Conservation (phyloP, 2,329 filamentous ascomycete species). For the Penicillium sp. region DNA sequence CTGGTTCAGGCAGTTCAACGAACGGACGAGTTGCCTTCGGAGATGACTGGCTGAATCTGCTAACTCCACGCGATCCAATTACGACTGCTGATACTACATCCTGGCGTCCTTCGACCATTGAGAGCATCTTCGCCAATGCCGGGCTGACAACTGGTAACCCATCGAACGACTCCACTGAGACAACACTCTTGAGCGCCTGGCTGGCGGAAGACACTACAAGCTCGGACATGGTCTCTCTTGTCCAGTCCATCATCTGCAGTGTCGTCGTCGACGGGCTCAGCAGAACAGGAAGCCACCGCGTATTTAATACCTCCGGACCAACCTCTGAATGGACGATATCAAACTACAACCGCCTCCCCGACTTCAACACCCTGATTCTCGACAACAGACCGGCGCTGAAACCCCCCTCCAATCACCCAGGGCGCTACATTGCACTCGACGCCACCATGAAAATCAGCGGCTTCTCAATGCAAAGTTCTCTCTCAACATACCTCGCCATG, state of each 20-base stretch:
- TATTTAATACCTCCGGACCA: constrained; percentile 8
- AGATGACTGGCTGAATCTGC: constrained; percentile 6
- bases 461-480: constrained; percentile 12
- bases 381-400: constrained; percentile 9
- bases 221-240: constrained; percentile 6
- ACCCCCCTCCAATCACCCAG: background rate
- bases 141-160: background rate
- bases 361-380: constrained; percentile 9
- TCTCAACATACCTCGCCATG: constrained; percentile 13
- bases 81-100: background rate
- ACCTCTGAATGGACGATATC: background rate
- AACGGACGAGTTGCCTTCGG: constrained; percentile 10
- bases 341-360: constrained; percentile 4
- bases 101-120: constrained; percentile 13
- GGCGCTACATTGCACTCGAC: background rate
- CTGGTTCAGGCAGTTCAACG: background rate
- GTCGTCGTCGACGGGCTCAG: constrained; percentile 14
- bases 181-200: background rate
- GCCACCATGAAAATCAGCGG: constrained; percentile 13
- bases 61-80: constrained; percentile 1
- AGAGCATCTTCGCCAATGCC: constrained; percentile 14
- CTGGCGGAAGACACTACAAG: background rate
- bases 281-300: constrained; percentile 11
- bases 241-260: constrained; percentile 14
- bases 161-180: background rate